Percentiles rank a stretch among this genome's conserved stretches.
phyloP scores from a whole-genome alignment of 179 eudicot species.

The Nepenthes alata region DNA sequence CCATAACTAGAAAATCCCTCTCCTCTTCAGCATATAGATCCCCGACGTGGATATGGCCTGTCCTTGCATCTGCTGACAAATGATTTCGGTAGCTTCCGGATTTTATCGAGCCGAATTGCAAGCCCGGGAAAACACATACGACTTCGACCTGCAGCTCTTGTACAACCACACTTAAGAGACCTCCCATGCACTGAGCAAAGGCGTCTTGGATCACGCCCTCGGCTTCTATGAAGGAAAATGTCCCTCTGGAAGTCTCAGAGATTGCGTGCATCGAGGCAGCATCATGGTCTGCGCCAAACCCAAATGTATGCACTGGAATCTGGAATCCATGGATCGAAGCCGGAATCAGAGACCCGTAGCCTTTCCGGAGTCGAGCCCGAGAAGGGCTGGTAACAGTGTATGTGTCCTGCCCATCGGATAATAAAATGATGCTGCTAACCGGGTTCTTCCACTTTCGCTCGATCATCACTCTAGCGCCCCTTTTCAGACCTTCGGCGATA shows the following conservation, averaged over 20 bases:
- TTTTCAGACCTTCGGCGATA: conserved; percentile 46
- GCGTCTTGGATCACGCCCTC: conserved; percentile 73
- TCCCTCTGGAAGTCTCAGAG: conserved; percentile 72
- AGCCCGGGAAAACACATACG: conserved; percentile 35
- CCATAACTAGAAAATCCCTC: conserved; percentile 50
- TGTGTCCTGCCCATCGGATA: conserved; percentile 63
- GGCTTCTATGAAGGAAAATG: conserved; percentile 74
- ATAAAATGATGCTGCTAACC: conserved; percentile 39
- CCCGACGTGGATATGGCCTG: conserved; percentile 40
- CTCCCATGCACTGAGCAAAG: conserved; percentile 96
- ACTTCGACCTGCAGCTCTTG: conserved; percentile 62
- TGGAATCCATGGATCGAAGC: conserved; percentile 24
- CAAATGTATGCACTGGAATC: conserved; percentile 78
- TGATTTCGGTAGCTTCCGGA: conserved; percentile 51
- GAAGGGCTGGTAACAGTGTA: conserved; percentile 23
- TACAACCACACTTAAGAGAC: conserved; percentile 74
- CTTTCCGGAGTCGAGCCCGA: conserved; percentile 16
- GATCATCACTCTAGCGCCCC: conserved; percentile 40
- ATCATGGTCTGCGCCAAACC: conserved; percentile 87
- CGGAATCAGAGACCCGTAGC: conserved; percentile 35
- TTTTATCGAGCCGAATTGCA: conserved; percentile 37
- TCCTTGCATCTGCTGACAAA: conserved; percentile 22
- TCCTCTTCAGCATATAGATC: conserved; percentile 88
- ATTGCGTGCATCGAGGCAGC: conserved; percentile 64
- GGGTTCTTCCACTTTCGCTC: conserved; percentile 48